Evolutionary conservation across 2,329 filamentous ascomycete genomes (phyloP), one percentile per base, ranked within the genome.

Genomic region (Aspergillus japonicus): DNA sequence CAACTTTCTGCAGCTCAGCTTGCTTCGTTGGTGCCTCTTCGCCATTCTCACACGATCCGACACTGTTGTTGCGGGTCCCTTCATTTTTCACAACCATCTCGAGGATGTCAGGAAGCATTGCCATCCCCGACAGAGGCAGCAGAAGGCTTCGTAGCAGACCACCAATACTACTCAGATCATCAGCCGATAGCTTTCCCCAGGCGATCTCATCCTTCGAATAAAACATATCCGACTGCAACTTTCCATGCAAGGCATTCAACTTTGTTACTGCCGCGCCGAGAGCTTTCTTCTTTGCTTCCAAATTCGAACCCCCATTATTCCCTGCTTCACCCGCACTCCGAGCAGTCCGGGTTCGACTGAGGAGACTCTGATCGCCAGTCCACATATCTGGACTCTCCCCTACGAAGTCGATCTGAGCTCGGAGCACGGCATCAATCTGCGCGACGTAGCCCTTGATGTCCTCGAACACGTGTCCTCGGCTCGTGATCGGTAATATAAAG

Each of bases 131-230:
- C 12, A 89, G 72, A 0, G 89, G 89, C 14, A 90, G 79, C 60
- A 89, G 77, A 48, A 90, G 81, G 12, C 76, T 75, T n/a, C 87
- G 82, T n/a, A 91, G 71, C 1, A 85, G 74, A 49, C 78, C 80
- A 61, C 83, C 84, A 3, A 89, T 80, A 24, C 82, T 75, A 59
- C 85, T 81, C 8, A 91, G 72, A 62, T 91, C 88, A 47, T 87
- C 82, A 0, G 87, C 83, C n/a, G 83, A 82, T 5, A 92, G 74
- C 64, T 88, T 89, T 2, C 88, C 89, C 76, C 84, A 87, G 0
- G 87, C 88, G n/a, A 89, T 75, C 65, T 92, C 89, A 54, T 89
- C 81, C 73, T 91, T 91, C 0, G 88, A 89, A 69, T 90, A 91
- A 2, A 83, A 79, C 23, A 91, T 72, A 65, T 92, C 89, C 0